phyloP scores from a whole-genome alignment of 2,329 filamentous ascomycete species.

The Coniochaeta ligniaria region DNA sequence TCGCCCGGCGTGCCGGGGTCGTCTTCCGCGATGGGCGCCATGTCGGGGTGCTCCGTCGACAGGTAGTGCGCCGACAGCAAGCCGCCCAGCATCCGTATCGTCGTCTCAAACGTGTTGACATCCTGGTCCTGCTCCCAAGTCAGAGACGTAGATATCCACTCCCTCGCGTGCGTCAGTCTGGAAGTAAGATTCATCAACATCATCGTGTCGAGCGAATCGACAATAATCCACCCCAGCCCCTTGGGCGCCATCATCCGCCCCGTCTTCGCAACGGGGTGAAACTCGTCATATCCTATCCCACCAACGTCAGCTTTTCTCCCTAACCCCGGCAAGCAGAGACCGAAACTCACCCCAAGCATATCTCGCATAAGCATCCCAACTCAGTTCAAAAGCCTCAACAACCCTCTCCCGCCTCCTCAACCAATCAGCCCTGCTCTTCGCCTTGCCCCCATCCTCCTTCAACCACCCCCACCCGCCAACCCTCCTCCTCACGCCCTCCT shows the following conservation, averaged over 20 bases:
- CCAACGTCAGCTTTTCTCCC: conserved; percentile 16
- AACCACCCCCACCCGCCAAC: conserved; percentile 46
- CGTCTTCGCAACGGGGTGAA: conserved; percentile 71
- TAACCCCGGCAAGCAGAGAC: not conserved
- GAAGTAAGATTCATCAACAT: conserved; percentile 97
- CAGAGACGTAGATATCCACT: conserved; percentile 79
- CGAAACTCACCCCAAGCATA: conserved; percentile 79
- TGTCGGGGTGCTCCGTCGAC: conserved; percentile 72
- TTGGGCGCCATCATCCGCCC: conserved; percentile 79
- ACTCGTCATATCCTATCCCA: conserved; percentile 69
- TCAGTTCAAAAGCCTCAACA: conserved; percentile 81
- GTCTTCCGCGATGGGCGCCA: conserved; percentile 67
- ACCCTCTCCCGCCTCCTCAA: conserved; percentile 69
- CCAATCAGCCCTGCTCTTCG: conserved; percentile 58
- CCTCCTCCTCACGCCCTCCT: conserved; percentile 25
- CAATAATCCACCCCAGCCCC: conserved; percentile 95
- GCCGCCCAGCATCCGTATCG: conserved; percentile 93
- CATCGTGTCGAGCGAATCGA: conserved; percentile 91
- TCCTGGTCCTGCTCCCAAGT: conserved; percentile 90
- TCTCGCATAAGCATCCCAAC: conserved; percentile 87
- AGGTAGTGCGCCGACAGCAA: conserved; percentile 91
- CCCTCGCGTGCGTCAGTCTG: conserved; percentile 72
- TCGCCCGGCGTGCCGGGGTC: conserved; percentile 69
- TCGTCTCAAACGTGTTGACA: conserved; percentile 96
- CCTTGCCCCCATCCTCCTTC: conserved; percentile 35